Conservation (phyloP, 768 basidiomycete species). For the Neoboletus magnificus region DNA sequence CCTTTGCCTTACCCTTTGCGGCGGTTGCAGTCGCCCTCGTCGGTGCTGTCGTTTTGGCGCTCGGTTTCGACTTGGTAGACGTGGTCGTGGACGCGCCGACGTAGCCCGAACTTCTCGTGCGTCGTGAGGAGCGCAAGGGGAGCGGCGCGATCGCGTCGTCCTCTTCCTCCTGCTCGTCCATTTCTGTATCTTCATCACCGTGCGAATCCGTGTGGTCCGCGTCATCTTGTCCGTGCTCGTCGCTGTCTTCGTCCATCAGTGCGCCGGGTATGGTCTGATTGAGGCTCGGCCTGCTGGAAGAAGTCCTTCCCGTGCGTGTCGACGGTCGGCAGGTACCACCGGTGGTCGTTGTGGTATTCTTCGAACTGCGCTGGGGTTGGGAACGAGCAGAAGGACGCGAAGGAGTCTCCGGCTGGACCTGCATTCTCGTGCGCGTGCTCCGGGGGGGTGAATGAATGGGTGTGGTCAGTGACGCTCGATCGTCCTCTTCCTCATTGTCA, state of each 20-base stretch:
- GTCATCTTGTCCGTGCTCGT: conserved; percentile 17
- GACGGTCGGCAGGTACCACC: background rate
- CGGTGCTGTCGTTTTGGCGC: background rate
- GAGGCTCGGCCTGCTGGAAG: conserved; percentile 4
- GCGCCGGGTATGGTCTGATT: conserved; percentile 42
- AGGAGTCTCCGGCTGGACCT: conserved; percentile 13
- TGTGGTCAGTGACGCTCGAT: conserved; percentile 1
- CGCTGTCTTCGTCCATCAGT: conserved; percentile 39
- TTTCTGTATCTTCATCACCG: conserved; percentile 17
- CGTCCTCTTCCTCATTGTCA: conserved; percentile 23
- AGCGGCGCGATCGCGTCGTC: conserved; percentile 35
- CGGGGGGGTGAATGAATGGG: conserved; percentile 14
- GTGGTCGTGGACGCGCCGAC: conserved; percentile 7
- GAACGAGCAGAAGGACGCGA: conserved; percentile 11
- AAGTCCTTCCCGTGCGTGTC: conserved; percentile 2
- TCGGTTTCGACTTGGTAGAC: conserved; percentile 9
- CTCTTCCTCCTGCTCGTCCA: conserved; percentile 33
- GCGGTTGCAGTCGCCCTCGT: background rate
- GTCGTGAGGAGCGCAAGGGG: conserved; percentile 23
- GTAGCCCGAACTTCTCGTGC: conserved; percentile 17
- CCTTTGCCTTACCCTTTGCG: conserved; percentile 17
- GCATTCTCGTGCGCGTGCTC: conserved; percentile 8
- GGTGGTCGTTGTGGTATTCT: background rate
- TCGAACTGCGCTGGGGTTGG: conserved; percentile 8
- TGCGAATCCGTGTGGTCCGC: conserved; percentile 25